Evolutionary conservation across 345 rosid genomes (phyloP), one percentile per base, ranked within the genome.

Genomic region (Citrus hindsii): DNA sequence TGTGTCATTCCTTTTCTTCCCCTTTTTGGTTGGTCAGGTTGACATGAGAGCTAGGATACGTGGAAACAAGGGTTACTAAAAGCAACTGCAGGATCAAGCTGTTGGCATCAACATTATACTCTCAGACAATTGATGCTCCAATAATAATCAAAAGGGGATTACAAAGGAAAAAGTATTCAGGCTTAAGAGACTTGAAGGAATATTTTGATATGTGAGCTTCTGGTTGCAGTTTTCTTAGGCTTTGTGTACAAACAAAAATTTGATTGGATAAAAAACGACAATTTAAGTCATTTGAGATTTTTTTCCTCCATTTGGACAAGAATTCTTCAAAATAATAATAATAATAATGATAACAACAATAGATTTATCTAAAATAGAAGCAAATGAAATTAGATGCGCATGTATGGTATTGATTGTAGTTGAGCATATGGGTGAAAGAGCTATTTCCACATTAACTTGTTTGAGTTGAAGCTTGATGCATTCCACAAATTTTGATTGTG

Each of bases 41-140:
- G 99, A 95, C 84, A 95, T 93, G 99, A 90, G 98, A 86, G 97
- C 98, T 42, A 86, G 99, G 86, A 95, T 93, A 56, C 92, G 94
- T 51, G 99, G 99, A 82, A 95, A 93, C 92, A 93, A 93, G 80
- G 99, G 97, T 61, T 95, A 95, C 82, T 93, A 84, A 86, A 18
- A 13, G 74, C 61, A 25, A 9, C 35, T 69, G 4, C 22, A 66
- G 60, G 55, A 6, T 67, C 12, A 38, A 25, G 25, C 66, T 56
- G 24, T 24, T 48, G 40, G 48, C 30, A 75, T 18, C 8, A 4
- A 2, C 58, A 53, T 28, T 65, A 7, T 58, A 19, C 19, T 18
- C 21, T 56, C 33, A 55, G 22, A 67, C 27, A 9, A 55, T 13
- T 14, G 64, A 76, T 5, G 5, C 6, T 35, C 14, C 21, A 9